Base-by-base conservation (phyloP, 2,329 filamentous ascomycete species). In the Beauveria scarabaeidicola region DNA sequence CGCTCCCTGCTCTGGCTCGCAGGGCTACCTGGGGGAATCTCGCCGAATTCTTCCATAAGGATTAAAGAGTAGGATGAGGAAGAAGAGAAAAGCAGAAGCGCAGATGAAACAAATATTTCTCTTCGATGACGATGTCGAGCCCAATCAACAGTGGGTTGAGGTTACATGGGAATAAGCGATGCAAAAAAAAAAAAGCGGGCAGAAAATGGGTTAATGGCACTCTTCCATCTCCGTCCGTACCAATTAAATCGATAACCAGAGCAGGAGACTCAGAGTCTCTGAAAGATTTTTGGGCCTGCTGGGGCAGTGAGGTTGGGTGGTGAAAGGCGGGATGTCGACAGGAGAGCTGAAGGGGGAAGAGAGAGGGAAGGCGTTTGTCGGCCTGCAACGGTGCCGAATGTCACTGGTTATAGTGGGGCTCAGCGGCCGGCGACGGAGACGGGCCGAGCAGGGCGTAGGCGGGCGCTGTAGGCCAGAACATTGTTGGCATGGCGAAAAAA, bases 1-100 rank as follows among this genome's bases (percentile, higher is more conserved):
- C 72, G 69, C 44, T 70, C 69, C 50, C 62, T 64, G 60, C 64
- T 68, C 40, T 68, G 67, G 60, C 66, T 68, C 19, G 66, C 64
- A 23, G 64, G 63, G 62, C 67, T 70, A 29, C 64, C 66, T 0
- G 32, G 32, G 21, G 68, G 64, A 11, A 66, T 63, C 17, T 64
- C 66, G 53, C 60, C 60, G n/a, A 65, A 64, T 25, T 69, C 67
- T 56, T 66, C 65, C 72, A 73, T 72, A 57, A 43, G 52, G 58
- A 5, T 15, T 0, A 36, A 36, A 36, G 32, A 51, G 36, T 11
- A 2, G 8, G 10, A 10, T n/a, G 10, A 21, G 41, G 9, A 13
- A 19, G 15, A 4, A 21, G 11, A 13, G 21, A 29, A 23, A 38
- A 17, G 21, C n/a, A 50, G 27, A 50, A 19, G 15, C 13, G n/a